phyloP scores from a whole-genome alignment of 768 basidiomycete genomes.

The Cyclocybe cylindracea region DNA sequence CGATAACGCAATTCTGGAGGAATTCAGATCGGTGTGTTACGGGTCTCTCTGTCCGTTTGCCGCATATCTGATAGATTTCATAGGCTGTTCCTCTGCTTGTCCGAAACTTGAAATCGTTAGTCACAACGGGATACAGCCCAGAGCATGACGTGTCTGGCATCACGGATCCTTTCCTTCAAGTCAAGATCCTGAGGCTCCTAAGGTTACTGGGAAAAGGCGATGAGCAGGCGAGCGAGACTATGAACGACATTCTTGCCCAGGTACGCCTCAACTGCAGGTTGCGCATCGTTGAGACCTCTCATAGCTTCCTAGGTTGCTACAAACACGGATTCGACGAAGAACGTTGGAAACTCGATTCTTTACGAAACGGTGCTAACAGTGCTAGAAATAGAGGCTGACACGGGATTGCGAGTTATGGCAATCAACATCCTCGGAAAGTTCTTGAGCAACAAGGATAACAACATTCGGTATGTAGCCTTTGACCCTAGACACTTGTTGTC shows the following conservation, averaged over 20 bases:
- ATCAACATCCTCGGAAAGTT: constrained; percentile 99
- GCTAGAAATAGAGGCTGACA: constrained; percentile 96
- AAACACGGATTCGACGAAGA: constrained; percentile 96
- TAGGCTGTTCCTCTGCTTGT: constrained; percentile 93
- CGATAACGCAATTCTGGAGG: constrained; percentile 70
- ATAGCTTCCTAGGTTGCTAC: constrained; percentile 81
- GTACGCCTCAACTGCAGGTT: constrained; percentile 34
- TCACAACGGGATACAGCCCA: constrained; percentile 95
- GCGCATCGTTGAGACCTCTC: background rate
- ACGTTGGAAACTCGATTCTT: constrained; percentile 96
- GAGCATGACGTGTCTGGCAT: constrained; percentile 99
- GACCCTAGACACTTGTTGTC: background rate
- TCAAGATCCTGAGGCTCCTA: constrained; percentile 88
- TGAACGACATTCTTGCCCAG: constrained; percentile 99
- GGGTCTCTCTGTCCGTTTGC: constrained; percentile 1
- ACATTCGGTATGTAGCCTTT: constrained; percentile 74
- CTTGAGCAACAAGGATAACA: constrained; percentile 96
- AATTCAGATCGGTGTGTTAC: constrained; percentile 82
- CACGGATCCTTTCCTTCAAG: constrained; percentile 93
- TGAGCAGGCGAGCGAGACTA: constrained; percentile 84
- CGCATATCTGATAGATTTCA: constrained; percentile 5
- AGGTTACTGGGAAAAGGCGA: constrained; percentile 88
- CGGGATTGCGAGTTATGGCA: constrained; percentile 95
- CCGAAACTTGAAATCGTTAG: constrained; percentile 90
- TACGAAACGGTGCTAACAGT: constrained; percentile 98